Conservation (phyloP, 495 filamentous ascomycete genomes). For the Talaromyces nanjingensis region DNA sequence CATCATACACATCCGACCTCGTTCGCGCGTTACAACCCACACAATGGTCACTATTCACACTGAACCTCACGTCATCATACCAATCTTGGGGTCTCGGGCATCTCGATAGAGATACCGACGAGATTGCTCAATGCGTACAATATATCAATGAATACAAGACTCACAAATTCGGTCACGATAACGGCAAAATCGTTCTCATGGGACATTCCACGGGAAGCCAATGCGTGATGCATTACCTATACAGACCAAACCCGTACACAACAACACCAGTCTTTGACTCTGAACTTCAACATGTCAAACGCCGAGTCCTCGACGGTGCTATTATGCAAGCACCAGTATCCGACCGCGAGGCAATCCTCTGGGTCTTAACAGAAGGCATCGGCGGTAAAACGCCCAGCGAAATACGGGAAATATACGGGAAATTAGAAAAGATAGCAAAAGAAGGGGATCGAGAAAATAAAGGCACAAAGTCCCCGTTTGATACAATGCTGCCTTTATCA, state of each 20-base stretch:
- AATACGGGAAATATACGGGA: constrained; percentile 23
- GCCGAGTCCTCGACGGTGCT: constrained; percentile 58
- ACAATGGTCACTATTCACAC: constrained; percentile 54
- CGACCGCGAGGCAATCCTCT: constrained; percentile 64
- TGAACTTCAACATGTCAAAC: constrained; percentile 19
- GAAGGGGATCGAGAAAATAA: constrained; percentile 16
- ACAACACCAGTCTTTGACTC: constrained; percentile 25
- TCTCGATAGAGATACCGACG: constrained; percentile 63
- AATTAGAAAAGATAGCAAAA: constrained; percentile 21
- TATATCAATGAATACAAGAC: constrained; percentile 53
- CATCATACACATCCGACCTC: constrained; percentile 50
- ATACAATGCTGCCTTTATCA: constrained; percentile 28
- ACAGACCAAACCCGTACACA: constrained; percentile 27
- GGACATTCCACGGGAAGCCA: constrained; percentile 84
- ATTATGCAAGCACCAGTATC: constrained; percentile 76
- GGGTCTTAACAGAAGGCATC: constrained; percentile 27
- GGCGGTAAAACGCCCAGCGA: constrained; percentile 21
- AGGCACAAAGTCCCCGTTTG: constrained; percentile 15
- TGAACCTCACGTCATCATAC: constrained; percentile 58
- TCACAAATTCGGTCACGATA: constrained; percentile 21
- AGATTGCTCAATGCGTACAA: constrained; percentile 62
- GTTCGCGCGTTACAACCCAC: constrained; percentile 48
- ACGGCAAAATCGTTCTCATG: constrained; percentile 65
- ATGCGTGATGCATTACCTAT: constrained; percentile 71
- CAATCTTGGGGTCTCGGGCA: constrained; percentile 64